These are phyloP conservation scores for Pugionium dolabratum DNA, from an alignment of 345 rosid species.

Conservation along the genomic window DNA sequence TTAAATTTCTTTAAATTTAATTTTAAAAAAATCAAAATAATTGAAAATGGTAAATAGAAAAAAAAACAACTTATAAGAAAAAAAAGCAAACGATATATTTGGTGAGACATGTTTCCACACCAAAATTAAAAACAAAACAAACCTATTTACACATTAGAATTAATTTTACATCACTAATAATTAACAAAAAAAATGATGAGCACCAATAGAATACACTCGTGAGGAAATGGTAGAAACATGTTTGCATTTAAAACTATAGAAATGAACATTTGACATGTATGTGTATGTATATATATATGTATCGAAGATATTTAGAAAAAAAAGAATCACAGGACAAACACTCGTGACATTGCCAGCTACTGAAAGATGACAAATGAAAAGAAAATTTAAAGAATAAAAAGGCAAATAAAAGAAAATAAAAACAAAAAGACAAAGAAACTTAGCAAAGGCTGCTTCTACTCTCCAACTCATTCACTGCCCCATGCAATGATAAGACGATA, in stretches of 20 bases:
- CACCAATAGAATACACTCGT: constrained; percentile 9
- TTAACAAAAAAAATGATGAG: constrained; percentile 5
- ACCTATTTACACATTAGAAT: neutral
- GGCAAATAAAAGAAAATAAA: constrained; percentile 44
- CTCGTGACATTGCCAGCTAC: constrained; percentile 52
- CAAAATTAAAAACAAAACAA: neutral
- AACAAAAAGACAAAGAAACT: constrained; percentile 46
- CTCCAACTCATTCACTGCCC: constrained; percentile 46
- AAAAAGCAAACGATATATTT: neutral
- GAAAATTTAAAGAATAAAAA: constrained; percentile 40
- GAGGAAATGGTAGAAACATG: constrained; percentile 34
- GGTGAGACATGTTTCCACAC: neutral
- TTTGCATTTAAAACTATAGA: constrained; percentile 23
- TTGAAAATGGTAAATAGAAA: neutral
- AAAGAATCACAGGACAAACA: constrained; percentile 43
- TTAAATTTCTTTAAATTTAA: neutral
- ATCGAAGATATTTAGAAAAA: constrained; percentile 41
- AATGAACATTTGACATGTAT: constrained; percentile 4
- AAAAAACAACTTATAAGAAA: neutral
- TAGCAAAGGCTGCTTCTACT: constrained; percentile 46
- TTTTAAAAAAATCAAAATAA: neutral
- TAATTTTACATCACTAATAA: neutral
- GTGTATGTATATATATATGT: constrained; percentile 32
- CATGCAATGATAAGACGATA: constrained; percentile 51
- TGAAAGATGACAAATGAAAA: constrained; percentile 43